Evolutionary conservation across 345 rosid genomes (phyloP).

Genomic region (Citrus cavaleriei): DNA sequence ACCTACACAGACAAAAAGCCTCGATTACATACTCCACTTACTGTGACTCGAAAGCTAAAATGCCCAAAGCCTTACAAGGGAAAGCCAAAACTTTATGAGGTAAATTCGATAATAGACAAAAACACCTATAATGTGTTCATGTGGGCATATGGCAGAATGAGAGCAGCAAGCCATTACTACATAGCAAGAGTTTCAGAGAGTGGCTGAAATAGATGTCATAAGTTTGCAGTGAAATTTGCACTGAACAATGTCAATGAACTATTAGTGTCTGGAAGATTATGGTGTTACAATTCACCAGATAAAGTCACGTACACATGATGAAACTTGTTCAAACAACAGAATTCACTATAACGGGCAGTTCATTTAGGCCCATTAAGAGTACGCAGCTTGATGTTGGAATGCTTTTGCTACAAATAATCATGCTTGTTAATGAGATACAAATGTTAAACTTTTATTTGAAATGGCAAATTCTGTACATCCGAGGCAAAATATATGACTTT

Average conservation of each 20-base stretch:
- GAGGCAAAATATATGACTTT: neutral
- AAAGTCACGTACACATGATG: neutral
- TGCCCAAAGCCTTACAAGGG: neutral
- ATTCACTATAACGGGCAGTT: neutral
- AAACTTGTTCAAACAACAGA: neutral
- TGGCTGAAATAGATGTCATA: neutral
- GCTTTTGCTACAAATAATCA: neutral
- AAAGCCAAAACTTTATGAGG: neutral
- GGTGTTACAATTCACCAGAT: neutral
- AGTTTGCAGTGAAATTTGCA: neutral
- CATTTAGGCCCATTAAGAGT: neutral
- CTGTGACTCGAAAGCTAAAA: neutral
- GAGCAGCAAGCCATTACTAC: neutral
- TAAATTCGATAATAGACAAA: too few relatives aligned
- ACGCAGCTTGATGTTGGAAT: neutral
- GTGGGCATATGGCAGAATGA: neutral
- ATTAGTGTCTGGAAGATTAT: neutral
- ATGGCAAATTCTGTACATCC: neutral
- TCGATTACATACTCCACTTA: neutral
- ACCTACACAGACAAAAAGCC: slow-evolving; percentile 30
- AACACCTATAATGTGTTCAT: neutral
- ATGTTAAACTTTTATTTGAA: neutral
- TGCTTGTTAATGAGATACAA: neutral
- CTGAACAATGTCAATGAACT: neutral
- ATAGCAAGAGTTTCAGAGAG: neutral